Evolutionary conservation across 1,139 yeast genomes (phyloP).

Genomic region (Suhomyces bokatorum): DNA sequence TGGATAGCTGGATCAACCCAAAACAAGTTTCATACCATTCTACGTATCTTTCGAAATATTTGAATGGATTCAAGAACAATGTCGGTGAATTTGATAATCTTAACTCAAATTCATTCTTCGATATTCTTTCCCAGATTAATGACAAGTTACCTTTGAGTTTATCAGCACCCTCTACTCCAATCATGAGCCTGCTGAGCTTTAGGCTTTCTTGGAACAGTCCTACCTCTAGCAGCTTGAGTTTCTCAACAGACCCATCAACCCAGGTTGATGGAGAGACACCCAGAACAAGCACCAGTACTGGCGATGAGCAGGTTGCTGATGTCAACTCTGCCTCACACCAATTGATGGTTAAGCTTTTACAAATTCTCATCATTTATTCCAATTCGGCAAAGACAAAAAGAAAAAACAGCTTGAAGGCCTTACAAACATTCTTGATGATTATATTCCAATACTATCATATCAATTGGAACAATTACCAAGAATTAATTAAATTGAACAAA

Average conservation of each 20-base stretch:
- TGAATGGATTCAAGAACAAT: constrained; percentile 25
- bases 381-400: constrained; percentile 35
- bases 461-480: constrained; percentile 42
- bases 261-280: constrained; percentile 8
- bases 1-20: constrained; percentile 32
- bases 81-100: constrained; percentile 37
- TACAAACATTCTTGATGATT: constrained; percentile 38
- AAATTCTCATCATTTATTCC: constrained; percentile 39
- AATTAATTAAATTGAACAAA: constrained; percentile 35
- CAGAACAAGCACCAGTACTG: constrained; percentile 12
- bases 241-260: constrained; percentile 4
- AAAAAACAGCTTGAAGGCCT: constrained; percentile 33
- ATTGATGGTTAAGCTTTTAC: constrained; percentile 33
- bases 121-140: constrained; percentile 39
- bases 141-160: constrained; percentile 46
- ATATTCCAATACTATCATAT: constrained; percentile 44
- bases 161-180: constrained; percentile 49
- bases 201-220: constrained; percentile 8
- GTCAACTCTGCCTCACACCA: constrained; percentile 30
- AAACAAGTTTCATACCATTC: constrained; percentile 15
- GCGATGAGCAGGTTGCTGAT: constrained; percentile 10
- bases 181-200: constrained; percentile 24
- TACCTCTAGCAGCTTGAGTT: constrained; percentile 6
- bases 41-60: constrained; percentile 22
- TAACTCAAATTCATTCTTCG: constrained; percentile 33